These are phyloP conservation scores for Hibiscus trionum DNA, from an alignment of 345 rosid species.

Conservation along the genomic window DNA sequence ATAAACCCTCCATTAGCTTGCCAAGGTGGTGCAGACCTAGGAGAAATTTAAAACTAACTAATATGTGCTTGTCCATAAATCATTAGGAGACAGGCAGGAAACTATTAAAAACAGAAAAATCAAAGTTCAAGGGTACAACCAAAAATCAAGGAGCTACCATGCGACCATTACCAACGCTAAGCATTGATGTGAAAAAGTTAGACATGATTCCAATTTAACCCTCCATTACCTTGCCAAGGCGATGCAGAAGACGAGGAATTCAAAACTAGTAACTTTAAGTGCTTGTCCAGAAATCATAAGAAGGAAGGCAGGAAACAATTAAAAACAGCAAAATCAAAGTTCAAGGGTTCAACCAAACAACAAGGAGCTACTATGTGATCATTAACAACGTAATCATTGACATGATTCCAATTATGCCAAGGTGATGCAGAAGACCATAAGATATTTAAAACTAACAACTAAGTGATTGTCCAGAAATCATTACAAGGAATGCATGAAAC, in stretches of 20 bases:
- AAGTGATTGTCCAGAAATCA: not conserved
- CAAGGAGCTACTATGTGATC: no score
- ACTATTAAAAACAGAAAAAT: not conserved
- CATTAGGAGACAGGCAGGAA: not conserved
- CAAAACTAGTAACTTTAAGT: not conserved
- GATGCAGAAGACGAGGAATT: not conserved
- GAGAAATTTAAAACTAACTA: no score
- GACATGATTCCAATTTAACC: not conserved
- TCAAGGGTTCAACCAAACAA: no score
- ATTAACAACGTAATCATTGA: not conserved
- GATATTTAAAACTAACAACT: no score
- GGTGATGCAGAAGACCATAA: no score
- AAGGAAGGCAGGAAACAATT: not conserved
- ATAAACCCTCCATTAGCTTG: no score
- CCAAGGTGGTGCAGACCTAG: no score
- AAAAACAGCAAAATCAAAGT: no score
- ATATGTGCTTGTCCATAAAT: not conserved
- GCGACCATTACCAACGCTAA: no score
- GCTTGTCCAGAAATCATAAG: not conserved
- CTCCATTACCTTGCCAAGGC: slow-evolving; percentile 5
- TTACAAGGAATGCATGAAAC: not conserved
- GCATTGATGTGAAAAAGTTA: not conserved
- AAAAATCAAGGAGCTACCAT: not conserved
- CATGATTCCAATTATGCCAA: not conserved
- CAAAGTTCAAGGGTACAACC: not conserved